Conservation (phyloP, 2,329 filamentous ascomycete genomes). For the Falciphora oryzae region DNA sequence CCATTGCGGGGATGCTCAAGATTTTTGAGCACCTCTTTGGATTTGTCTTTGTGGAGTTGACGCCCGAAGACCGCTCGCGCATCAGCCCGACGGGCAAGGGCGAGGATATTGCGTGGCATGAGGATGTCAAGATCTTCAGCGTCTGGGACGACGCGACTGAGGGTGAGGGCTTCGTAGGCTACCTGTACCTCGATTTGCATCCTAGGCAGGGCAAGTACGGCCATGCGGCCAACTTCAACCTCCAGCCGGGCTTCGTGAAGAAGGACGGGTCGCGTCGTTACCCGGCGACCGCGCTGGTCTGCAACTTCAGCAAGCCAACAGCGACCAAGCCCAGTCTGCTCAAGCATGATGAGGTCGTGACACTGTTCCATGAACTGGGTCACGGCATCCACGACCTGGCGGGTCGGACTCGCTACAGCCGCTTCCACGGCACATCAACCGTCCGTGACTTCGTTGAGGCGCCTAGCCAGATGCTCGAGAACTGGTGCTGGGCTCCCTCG, state of each 20-base stretch:
- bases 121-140: slow-evolving; percentile 75
- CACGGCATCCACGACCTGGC: slow-evolving; percentile 66
- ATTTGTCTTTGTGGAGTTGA: slow-evolving; percentile 69
- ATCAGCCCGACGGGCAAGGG: slow-evolving; percentile 63
- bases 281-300: slow-evolving; percentile 73
- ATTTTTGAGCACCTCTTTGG: slow-evolving; percentile 83
- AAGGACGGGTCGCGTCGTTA: slow-evolving; percentile 66
- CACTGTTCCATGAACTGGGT: slow-evolving; percentile 72
- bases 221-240: slow-evolving; percentile 78
- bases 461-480: slow-evolving; percentile 68
- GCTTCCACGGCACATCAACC: slow-evolving; percentile 62
- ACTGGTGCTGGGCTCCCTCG: slow-evolving; percentile 67
- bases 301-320: slow-evolving; percentile 80
- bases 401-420: slow-evolving; percentile 55
- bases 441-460: slow-evolving; percentile 67
- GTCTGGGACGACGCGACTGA: slow-evolving; percentile 74
- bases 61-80: slow-evolving; percentile 56
- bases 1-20: slow-evolving; percentile 70
- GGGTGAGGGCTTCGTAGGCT: slow-evolving; percentile 69
- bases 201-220: slow-evolving; percentile 78
- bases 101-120: slow-evolving; percentile 72
- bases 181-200: slow-evolving; percentile 77
- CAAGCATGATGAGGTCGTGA: slow-evolving; percentile 79
- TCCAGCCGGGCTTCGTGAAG: slow-evolving; percentile 65
- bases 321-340: slow-evolving; percentile 70